These are phyloP conservation scores for Fagus crenata DNA, from an alignment of 306 rosid genomes.

Conservation along the genomic window DNA sequence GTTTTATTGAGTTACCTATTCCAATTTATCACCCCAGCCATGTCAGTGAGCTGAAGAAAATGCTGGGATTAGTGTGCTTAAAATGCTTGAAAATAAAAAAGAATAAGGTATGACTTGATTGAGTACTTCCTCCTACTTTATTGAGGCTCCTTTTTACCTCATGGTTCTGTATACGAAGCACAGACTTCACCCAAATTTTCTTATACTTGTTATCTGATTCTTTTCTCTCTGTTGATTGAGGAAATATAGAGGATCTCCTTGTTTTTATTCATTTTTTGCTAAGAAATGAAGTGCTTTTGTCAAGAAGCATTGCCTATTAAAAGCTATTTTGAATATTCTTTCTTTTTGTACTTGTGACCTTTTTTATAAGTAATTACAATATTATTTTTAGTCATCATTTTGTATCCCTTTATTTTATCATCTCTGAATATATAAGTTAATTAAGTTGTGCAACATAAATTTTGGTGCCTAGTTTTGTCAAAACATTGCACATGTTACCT, in stretches of 20 bases:
- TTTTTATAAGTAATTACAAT: neutral
- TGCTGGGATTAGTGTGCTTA: constrained; percentile 72
- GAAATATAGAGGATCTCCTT: neutral
- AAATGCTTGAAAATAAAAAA: constrained; percentile 68
- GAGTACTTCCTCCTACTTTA: constrained; percentile 8
- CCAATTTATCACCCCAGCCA: constrained; percentile 93
- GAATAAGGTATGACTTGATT: constrained; percentile 59
- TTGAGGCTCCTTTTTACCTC: neutral
- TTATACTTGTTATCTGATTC: constrained; percentile 1
- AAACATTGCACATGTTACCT: neutral
- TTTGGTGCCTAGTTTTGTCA: neutral
- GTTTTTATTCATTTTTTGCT: neutral
- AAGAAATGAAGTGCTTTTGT: neutral
- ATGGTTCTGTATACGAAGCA: neutral
- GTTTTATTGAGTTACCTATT: constrained; percentile 78
- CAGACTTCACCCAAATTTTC: neutral
- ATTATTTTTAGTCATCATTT: constrained; percentile 18
- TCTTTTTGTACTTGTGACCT: neutral
- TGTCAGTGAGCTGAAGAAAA: constrained; percentile 59
- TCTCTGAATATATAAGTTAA: neutral
- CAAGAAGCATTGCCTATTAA: neutral
- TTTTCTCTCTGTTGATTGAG: neutral
- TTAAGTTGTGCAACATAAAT: neutral
- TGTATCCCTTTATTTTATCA: neutral
- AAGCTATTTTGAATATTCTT: neutral